Base-by-base conservation (phyloP, 176 grass and related monocot species). In the Pontederia crassipes region DNA sequence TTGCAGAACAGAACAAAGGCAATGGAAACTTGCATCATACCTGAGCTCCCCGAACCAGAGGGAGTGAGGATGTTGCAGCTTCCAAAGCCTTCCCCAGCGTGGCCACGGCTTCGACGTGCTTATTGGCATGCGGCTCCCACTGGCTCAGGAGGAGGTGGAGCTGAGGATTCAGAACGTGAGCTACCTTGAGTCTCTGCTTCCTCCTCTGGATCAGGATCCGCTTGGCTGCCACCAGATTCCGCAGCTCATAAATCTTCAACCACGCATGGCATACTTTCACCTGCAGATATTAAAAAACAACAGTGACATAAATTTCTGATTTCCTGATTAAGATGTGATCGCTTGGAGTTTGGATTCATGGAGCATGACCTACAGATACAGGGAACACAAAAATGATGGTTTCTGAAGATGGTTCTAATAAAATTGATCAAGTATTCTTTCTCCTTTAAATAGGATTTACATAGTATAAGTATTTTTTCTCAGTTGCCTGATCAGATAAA, bases 191-290 rank as follows among this genome's bases (percentile, higher is more conserved):
- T 81, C 92, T 98, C 71, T 88, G 70, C 79, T 80, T 79, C 54
- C 93, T 74, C 64, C 93, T 75, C 50, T 86, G 87, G 18, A 81
- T 75, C 70, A 98, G 65, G 63, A 98, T 77, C 45, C 81, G 71
- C 81, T 92, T 98, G 35, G 93, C 87, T 54, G 93, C 87, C 68
- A 85, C 76, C 18, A 88, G 81, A 71, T 79, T 91, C 48, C 84
- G 60, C 59, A 88, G 79, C 75, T 92, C 93, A 48, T 88, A 75
- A 15, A 86, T 71, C 9, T 79, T 86, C 70, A 98, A 60, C 93
- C 87, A 98, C 61, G 74, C 83, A 73, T 92, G 82, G 81, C 92
- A 98, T 48, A 98, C 55, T 61, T 86, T 98, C 66, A 82, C 90
- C 93, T 97, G 87, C 3, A 46, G 20, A 24, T 24, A 24, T n/a